These are phyloP conservation scores for Sordariomycetes sp. DNA, from an alignment of 2,329 filamentous ascomycete species.

Conservation along the genomic window DNA sequence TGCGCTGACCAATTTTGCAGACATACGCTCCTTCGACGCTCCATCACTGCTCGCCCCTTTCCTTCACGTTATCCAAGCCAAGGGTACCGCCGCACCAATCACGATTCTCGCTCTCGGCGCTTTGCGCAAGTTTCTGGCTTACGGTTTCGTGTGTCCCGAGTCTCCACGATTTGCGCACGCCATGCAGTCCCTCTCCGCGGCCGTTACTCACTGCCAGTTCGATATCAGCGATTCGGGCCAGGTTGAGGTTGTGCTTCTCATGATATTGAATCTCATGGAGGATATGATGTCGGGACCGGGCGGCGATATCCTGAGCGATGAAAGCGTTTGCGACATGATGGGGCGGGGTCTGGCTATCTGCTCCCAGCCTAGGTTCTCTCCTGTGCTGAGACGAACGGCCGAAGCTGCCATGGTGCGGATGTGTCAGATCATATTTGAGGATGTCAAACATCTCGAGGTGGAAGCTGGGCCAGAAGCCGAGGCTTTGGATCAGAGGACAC, in stretches of 20 bases:
- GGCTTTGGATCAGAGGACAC: constrained; percentile 55
- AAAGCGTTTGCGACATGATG: constrained; percentile 99
- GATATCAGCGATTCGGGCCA: constrained; percentile 92
- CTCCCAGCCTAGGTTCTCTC: constrained; percentile 84
- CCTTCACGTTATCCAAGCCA: constrained; percentile 91
- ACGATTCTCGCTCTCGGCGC: constrained; percentile 90
- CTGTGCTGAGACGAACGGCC: constrained; percentile 80
- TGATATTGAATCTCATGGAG: constrained; percentile 96
- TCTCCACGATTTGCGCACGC: constrained; percentile 84
- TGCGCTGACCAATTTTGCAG: constrained; percentile 30
- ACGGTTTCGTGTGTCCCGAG: constrained; percentile 75
- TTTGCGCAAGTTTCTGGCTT: constrained; percentile 92
- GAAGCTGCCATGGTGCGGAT: constrained; percentile 98
- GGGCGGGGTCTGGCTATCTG: constrained; percentile 95
- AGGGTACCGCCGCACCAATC: constrained; percentile 90
- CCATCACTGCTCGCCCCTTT: constrained; percentile 87
- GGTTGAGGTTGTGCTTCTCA: constrained; percentile 88
- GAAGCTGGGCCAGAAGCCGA: constrained; percentile 61
- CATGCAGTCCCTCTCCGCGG: constrained; percentile 90
- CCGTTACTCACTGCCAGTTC: constrained; percentile 95
- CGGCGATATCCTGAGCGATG: constrained; percentile 88
- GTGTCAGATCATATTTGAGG: constrained; percentile 97
- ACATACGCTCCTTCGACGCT: constrained; percentile 83
- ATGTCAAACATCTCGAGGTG: constrained; percentile 77
- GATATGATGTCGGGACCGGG: constrained; percentile 93